Conservation (phyloP, 1,284 basidiomycete species). For the Naganishia liquefaciens region DNA sequence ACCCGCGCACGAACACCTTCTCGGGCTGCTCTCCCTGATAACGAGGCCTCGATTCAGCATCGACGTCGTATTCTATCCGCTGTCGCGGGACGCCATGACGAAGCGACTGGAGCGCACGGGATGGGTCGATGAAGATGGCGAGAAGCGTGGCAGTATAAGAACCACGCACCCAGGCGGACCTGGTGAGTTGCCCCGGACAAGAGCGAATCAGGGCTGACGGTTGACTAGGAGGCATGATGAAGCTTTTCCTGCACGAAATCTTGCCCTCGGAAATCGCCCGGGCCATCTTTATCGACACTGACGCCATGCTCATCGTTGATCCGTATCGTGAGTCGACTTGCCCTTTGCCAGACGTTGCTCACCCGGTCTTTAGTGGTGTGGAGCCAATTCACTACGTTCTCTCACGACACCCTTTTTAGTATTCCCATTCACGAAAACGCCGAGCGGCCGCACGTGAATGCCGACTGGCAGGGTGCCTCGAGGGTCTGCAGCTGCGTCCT, state of each 20-base stretch:
- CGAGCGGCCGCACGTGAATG: neutral
- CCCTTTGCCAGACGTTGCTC: neutral
- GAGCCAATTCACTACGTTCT: constrained; percentile 3
- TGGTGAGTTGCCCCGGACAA: neutral
- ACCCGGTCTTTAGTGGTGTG: neutral
- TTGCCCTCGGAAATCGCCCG: neutral
- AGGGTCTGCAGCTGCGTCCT: constrained; percentile 3
- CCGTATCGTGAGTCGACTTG: neutral
- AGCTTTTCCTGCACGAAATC: constrained; percentile 8
- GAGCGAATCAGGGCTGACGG: neutral
- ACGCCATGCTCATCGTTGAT: constrained; percentile 2
- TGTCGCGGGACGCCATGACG: constrained; percentile 1
- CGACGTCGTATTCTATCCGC: neutral
- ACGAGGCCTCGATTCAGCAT: neutral
- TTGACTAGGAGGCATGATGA: neutral
- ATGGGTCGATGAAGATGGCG: neutral
- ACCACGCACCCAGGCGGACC: constrained; percentile 3
- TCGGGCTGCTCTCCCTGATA: neutral
- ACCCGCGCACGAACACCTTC: neutral
- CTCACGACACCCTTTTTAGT: neutral
- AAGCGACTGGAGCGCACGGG: constrained; percentile 1
- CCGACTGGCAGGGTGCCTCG: constrained; percentile 2
- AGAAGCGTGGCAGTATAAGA: neutral
- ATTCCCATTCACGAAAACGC: neutral
- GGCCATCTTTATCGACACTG: constrained; percentile 1